Conservation (phyloP, 805 yeast species). For the Candida patagonica region DNA sequence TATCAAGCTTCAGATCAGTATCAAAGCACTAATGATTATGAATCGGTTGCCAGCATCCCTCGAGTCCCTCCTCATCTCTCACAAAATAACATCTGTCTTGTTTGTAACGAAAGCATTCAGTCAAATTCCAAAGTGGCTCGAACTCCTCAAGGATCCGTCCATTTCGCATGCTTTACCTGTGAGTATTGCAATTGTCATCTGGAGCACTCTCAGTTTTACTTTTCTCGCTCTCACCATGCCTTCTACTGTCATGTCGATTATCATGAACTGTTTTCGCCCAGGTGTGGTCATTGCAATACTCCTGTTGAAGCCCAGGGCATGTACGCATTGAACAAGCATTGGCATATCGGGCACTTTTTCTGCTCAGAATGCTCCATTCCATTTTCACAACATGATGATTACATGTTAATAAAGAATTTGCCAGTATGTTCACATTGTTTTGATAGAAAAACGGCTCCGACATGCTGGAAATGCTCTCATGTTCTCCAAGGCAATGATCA, state of each 20-base stretch:
- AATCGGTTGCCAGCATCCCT: too few species aligned
- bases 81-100: constrained; percentile 11
- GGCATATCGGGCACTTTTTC: constrained; percentile 26
- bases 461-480: constrained; percentile 27
- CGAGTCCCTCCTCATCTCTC: neutral
- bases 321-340: constrained; percentile 22
- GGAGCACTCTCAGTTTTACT: constrained; percentile 20
- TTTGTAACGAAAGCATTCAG: constrained; percentile 27
- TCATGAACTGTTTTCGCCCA: constrained; percentile 25
- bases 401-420: constrained; percentile 15
- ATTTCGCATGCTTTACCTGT: constrained; percentile 19
- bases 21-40: too few species aligned
- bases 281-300: constrained; percentile 23
- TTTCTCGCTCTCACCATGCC: constrained; percentile 6
- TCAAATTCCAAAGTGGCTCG: constrained; percentile 17
- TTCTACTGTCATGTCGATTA: constrained; percentile 28
- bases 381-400: constrained; percentile 15
- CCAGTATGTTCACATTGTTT: constrained; percentile 23
- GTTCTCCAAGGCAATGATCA: constrained; percentile 14
- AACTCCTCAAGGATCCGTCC: constrained; percentile 18
- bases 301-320: constrained; percentile 25
- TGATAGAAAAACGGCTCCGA: constrained; percentile 17
- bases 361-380: constrained; percentile 26
- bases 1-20: too few species aligned
- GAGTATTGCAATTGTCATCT: constrained; percentile 15